phyloP scores from a whole-genome alignment of 2,329 filamentous ascomycete species.

The Penicillium sp. region DNA sequence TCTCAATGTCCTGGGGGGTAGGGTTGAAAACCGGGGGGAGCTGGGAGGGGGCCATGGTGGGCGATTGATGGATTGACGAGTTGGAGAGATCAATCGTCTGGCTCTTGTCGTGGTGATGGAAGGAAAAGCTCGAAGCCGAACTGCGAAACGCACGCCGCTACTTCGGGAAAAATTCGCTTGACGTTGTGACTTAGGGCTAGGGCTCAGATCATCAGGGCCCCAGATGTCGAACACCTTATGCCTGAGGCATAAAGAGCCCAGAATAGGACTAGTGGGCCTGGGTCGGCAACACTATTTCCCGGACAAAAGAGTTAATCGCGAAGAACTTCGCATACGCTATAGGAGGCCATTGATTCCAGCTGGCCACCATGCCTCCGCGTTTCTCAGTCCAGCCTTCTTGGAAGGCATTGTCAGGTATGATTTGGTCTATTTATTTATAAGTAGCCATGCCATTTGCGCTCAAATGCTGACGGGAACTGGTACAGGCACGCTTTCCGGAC shows the following conservation, averaged over 20 bases:
- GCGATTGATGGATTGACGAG: constrained; percentile 47
- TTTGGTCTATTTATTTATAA: neutral
- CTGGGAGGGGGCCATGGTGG: constrained; percentile 92
- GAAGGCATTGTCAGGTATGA: constrained; percentile 57
- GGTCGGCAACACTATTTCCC: constrained; percentile 32
- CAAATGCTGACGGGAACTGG: constrained; percentile 9
- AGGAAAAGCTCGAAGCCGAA: constrained; percentile 29
- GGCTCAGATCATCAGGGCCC: too few relatives aligned
- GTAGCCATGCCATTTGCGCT: neutral
- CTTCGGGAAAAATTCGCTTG: constrained; percentile 37
- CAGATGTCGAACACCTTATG: neutral
- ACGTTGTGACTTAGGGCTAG: constrained; percentile 41
- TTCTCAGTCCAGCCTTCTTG: constrained; percentile 59
- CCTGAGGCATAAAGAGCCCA: neutral
- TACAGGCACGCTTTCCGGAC: constrained; percentile 29
- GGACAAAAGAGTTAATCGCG: constrained; percentile 17
- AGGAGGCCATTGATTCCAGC: constrained; percentile 9
- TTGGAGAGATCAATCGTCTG: constrained; percentile 45
- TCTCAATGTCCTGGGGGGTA: constrained; percentile 97
- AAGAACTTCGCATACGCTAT: constrained; percentile 18
- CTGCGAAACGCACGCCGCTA: constrained; percentile 28
- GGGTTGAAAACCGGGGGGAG: constrained; percentile 94
- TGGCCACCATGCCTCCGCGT: constrained; percentile 61
- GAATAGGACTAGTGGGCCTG: constrained; percentile 25
- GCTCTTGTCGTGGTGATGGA: constrained; percentile 42